phyloP scores from a whole-genome alignment of 2,329 filamentous ascomycete genomes.

The Helotiales sp. region DNA sequence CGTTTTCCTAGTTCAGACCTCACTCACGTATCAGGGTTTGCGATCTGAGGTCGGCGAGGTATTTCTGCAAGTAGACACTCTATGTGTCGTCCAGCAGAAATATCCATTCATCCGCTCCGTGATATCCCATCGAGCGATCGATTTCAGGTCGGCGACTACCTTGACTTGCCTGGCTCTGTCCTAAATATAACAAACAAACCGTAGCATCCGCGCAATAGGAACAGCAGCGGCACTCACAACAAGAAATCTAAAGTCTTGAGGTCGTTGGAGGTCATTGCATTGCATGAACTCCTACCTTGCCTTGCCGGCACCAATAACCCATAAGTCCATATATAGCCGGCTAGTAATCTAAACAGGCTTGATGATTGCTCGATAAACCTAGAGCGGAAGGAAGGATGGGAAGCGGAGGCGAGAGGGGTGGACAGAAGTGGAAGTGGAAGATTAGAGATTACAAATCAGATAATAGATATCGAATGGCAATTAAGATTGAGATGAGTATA shows the following conservation, averaged over 20 bases:
- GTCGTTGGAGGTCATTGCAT: background rate
- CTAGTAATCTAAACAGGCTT: background rate
- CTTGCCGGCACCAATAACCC: background rate
- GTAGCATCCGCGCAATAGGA: background rate
- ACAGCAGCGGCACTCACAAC: background rate
- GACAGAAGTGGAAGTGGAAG: background rate
- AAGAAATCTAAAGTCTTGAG: background rate
- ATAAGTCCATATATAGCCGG: background rate
- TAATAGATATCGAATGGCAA: background rate
- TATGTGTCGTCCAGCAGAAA: too few species aligned
- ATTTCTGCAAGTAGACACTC: too few species aligned
- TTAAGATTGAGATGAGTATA: background rate
- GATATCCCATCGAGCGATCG: background rate
- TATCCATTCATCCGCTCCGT: background rate
- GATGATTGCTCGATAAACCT: background rate
- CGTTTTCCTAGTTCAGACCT: too few species aligned
- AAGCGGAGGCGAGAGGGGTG: background rate
- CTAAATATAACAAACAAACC: background rate
- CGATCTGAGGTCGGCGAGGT: too few species aligned
- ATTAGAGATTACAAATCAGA: too few species aligned
- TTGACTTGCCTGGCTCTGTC: too few species aligned
- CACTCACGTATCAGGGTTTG: too few species aligned
- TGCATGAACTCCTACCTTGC: background rate
- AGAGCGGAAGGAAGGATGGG: background rate
- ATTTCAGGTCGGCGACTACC: background rate